Percentiles rank a stretch among this genome's conserved stretches.
Conservation (phyloP, 2,329 filamentous ascomycete species). For the Fusarium burgessii region DNA sequence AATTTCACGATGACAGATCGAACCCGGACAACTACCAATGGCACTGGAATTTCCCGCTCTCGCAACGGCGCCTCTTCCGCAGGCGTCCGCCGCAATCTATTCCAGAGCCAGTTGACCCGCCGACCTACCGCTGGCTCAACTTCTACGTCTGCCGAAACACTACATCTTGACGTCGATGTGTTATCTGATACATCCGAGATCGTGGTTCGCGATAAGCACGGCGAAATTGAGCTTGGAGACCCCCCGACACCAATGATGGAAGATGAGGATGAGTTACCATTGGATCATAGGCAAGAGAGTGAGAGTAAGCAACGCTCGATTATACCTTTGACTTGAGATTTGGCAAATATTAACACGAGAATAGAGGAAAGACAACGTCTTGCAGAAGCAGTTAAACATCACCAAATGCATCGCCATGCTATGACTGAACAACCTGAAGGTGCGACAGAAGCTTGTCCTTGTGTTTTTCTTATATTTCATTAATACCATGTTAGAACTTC, state of each 20-base stretch:
- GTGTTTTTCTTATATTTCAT: slow-evolving; percentile 7
- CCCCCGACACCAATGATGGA: slow-evolving; percentile 65
- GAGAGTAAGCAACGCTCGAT: slow-evolving; percentile 58
- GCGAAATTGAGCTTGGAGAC: slow-evolving; percentile 71
- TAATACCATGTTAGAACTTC: slow-evolving; percentile 65
- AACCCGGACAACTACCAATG: slow-evolving; percentile 37
- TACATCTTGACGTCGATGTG: slow-evolving; percentile 62
- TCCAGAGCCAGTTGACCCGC: slow-evolving; percentile 69
- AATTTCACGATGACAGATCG: slow-evolving; percentile 42
- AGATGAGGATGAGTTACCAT: slow-evolving; percentile 65
- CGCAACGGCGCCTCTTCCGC: slow-evolving; percentile 38
- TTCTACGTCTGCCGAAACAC: slow-evolving; percentile 57
- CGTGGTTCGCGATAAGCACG: slow-evolving; percentile 71
- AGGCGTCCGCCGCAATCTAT: slow-evolving; percentile 61
- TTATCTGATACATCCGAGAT: slow-evolving; percentile 66
- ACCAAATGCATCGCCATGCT: slow-evolving; percentile 66
- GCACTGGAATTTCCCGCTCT: slow-evolving; percentile 29
- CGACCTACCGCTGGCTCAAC: slow-evolving; percentile 62
- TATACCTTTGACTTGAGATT: background rate
- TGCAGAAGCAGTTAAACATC: slow-evolving; percentile 71
- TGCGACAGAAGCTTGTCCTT: slow-evolving; percentile 50
- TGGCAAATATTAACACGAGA: slow-evolving; percentile 3
- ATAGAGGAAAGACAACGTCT: slow-evolving; percentile 70
- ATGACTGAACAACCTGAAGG: slow-evolving; percentile 74
- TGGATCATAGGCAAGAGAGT: slow-evolving; percentile 68